Evolutionary conservation across 345 rosid genomes (phyloP).

Genomic region (Hibiscus syriacus): DNA sequence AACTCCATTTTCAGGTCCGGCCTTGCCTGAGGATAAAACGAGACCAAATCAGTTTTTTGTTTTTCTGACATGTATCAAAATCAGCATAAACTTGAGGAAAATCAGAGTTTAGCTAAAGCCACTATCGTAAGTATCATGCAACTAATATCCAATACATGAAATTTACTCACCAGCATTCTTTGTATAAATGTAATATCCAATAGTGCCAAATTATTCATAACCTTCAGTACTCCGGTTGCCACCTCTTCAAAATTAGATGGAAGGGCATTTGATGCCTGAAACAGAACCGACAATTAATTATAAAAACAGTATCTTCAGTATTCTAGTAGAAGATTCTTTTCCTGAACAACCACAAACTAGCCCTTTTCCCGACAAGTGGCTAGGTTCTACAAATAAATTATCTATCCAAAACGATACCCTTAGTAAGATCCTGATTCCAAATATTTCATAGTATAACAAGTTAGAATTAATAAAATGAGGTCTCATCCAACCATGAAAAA

Average conservation of each 20-base stretch:
- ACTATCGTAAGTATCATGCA: not conserved
- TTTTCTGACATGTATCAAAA: not conserved
- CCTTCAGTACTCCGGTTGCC: conserved; percentile 64
- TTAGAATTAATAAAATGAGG: not conserved
- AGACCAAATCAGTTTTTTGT: not conserved
- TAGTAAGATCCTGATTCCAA: not conserved
- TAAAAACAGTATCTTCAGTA: not conserved
- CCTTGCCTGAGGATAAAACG: conserved; percentile 37
- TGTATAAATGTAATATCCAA: conserved; percentile 51
- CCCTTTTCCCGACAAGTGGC: not conserved
- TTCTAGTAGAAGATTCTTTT: not conserved
- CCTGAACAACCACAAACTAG: not conserved
- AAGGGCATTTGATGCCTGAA: conserved; percentile 51
- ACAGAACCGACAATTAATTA: conserved; percentile 9
- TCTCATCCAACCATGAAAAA: not conserved
- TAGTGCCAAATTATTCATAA: conserved; percentile 65
- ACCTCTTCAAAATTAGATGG: conserved; percentile 76
- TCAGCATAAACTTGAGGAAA: not conserved
- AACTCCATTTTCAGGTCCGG: conserved; percentile 73
- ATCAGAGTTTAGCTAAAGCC: conserved; percentile 2
- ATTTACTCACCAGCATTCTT: conserved; percentile 53
- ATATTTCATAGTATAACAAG: not conserved
- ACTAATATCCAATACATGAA: not conserved
- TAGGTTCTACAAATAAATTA: not conserved
- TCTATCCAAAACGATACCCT: not conserved